Evolutionary conservation across 2,329 filamentous ascomycete species (phyloP), one percentile per base, ranked within the genome.

Genomic region (Mollisiaceae sp.): DNA sequence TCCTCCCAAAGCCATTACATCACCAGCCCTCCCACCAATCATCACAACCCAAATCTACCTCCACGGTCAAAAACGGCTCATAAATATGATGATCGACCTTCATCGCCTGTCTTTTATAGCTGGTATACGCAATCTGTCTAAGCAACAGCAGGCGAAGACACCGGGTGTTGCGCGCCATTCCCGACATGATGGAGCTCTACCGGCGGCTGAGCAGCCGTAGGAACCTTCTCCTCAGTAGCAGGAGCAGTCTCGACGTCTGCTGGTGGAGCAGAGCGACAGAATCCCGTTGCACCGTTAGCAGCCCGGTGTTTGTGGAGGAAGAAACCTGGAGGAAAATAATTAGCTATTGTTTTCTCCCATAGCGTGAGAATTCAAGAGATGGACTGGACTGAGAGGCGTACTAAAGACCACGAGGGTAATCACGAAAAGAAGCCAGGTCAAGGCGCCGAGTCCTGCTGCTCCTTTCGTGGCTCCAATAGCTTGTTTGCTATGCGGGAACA

Each of bases 1-100:
- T 27, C 20, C 20, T 1, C 8, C 24, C 2, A 9, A 79, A 73
- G 65, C 83, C 79, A 6, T 15, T 32, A 38, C n/a, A 39, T 47
- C 41, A 60, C 32, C 27, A 62, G 1, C 59, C 45, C 35, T 62
- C 59, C 32, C 45, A 62, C 59, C 45, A 62, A 62, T 62, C 47
- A 54, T 62, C 59, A 20, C 32, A 45, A 2, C 59, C 14, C 20
- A 60, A 27, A 50, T 60, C 59, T 43, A 50, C 59, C 43, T 62
- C 60, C 50, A 62, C 50, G 2, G 50, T 62, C 52, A 62, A 47
- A 35, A 62, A 57, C 22, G 60, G 50, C 38, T 62, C 60, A 47
- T 62, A 62, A 24, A 62, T 56, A 45, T 20, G 14, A 22, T 54
- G 45, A 18, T 56, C 60, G 3, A 62, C 22, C 20, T 43, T 45